Evolutionary conservation across 2,329 filamentous ascomycete species (phyloP), one percentile per base, ranked within the genome.

Genomic region (Trichoderma citrinoviride): DNA sequence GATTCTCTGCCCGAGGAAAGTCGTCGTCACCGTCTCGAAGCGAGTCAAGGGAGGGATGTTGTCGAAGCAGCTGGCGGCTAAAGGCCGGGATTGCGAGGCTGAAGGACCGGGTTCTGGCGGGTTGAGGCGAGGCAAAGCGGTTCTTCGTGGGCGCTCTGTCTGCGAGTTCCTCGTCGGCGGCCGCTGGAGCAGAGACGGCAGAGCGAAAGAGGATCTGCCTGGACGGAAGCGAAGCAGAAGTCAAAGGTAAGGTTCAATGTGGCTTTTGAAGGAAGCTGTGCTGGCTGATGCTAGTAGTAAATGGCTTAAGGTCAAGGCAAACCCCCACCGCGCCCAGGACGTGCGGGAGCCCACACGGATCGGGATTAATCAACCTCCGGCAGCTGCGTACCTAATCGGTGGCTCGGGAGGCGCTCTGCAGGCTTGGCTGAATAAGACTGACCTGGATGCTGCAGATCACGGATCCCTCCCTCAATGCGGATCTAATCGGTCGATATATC

Each of bases 51-150:
- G 61, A 64, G 60, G 44, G 52, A 41, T 52, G 60, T 43, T 54
- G 61, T 50, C 33, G 49, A 37, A 37, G 41, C 27, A 46, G 37
- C n/a, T 62, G n/a, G 40, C 60, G 60, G 60, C 25, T 62, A 62
- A 62, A 62, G 40, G 60, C 41, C 60, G 60, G 56, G 19, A 46
- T 33, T 46, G 49, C 60, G 37, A 62, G 60, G 60, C 60, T 62
- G 60, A 62, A 41, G 40, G 14, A 10, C 60, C 49, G 23, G 47
- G 40, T 49, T 54, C 37, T 37, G 47, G 60, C 37, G 47, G 33
- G 25, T 17, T 29, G 27, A 52, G 43, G 33, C 33, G 33, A 44
- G 44, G 49, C 27, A 12, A 12, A 33, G 23, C 25, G 8, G 14
- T 19, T n/a, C 33, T 37, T 37, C 33, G 33, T 37, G 33, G 19